Conservation (phyloP, 1,284 basidiomycete species). For the Marasmius oreades region DNA sequence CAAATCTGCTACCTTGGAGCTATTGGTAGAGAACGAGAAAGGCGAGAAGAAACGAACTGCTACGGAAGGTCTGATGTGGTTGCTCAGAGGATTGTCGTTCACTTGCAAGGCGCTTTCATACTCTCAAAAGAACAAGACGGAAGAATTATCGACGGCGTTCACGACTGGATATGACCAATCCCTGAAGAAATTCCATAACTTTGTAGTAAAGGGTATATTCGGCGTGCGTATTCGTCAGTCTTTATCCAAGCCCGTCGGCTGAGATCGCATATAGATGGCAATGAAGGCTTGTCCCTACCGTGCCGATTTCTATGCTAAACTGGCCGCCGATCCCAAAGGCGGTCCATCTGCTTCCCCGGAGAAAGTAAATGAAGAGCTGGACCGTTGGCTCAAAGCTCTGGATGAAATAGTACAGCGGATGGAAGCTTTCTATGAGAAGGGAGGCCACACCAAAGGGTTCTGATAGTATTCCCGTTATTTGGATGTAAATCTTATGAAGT, state of each 20-base stretch:
- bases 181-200: slow-evolving; percentile 85
- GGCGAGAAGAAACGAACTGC: slow-evolving; percentile 83
- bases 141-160: slow-evolving; percentile 80
- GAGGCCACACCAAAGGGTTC: slow-evolving; percentile 50
- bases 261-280: slow-evolving; percentile 62
- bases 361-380: slow-evolving; percentile 67
- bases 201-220: slow-evolving; percentile 85
- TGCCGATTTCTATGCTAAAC: slow-evolving; percentile 84
- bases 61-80: slow-evolving; percentile 92
- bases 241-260: neutral
- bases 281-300: slow-evolving; percentile 98
- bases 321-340: slow-evolving; percentile 68
- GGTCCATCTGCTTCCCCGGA: slow-evolving; percentile 55
- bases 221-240: slow-evolving; percentile 49
- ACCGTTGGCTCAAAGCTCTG: slow-evolving; percentile 67
- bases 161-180: slow-evolving; percentile 80
- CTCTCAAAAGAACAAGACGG: slow-evolving; percentile 62
- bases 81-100: slow-evolving; percentile 87
- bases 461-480: slow-evolving; percentile 22
- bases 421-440: slow-evolving; percentile 69
- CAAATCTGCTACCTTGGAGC: slow-evolving; percentile 78
- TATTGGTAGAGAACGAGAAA: slow-evolving; percentile 84
- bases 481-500: neutral
- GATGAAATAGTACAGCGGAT: slow-evolving; percentile 68
- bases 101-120: slow-evolving; percentile 82